Base-by-base conservation (phyloP, 2,329 filamentous ascomycete genomes). In the Fusarium tjaetaba region DNA sequence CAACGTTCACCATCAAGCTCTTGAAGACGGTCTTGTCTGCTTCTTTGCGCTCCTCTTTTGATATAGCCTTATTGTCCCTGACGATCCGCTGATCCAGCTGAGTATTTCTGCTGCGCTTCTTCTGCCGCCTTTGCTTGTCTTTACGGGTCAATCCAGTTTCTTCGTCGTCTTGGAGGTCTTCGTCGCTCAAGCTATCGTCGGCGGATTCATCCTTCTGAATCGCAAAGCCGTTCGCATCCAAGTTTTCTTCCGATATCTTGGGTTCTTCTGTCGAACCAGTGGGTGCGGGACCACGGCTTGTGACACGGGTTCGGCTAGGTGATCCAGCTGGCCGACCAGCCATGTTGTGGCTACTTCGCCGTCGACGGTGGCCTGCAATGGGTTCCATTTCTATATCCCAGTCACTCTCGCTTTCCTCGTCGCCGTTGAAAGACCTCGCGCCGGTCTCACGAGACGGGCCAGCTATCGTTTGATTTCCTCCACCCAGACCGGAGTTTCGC, bases 131-230 rank as follows among this genome's bases (percentile, higher is more conserved):
- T 74, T 89, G 88, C 80, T 90, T 89, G 77, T 96, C 93, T 78
- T 90, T 89, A 69, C 88, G 88, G 42, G 94, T 97, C 75, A 98
- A 85, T 2, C 95, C 95, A 5, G 93, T 94, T 86, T 98, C 95
- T 84, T 97, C 95, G 79, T 98, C 95, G 76, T 96, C 93, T 69
- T 93, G 90, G 34, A 93, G 81, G 52, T 93, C 93, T 72, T 94
- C 92, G 74, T 94, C 92, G 34, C 91, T 91, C 61, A 90, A 87
- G 76, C 89, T 85, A 75, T 91, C 89, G 60, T 87, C 85, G 72
- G 84, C 81, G 8, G 79, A 77, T 18, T 81, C 80, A 51, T 81
- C 79, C 49, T 77, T 80, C 63, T 72, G 73, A 11, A 73, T 63
- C 49, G 74, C 73, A 53, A 75, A 76, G 57, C 73, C 79, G 55